phyloP scores from a whole-genome alignment of 2,329 filamentous ascomycete species.

The Thermothelomyces thermophilus region DNA sequence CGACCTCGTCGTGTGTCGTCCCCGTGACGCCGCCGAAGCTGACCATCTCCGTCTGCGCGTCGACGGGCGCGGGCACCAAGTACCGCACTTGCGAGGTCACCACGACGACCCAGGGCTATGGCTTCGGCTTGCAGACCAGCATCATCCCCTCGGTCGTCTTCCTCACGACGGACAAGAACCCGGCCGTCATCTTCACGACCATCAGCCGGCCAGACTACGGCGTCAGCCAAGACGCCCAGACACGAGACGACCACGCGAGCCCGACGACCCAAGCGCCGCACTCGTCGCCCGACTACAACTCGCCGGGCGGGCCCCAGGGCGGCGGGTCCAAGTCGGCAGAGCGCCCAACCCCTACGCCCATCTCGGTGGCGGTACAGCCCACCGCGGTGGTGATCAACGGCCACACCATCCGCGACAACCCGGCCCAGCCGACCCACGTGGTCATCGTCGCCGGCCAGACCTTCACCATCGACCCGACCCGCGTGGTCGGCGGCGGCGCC shows the following conservation, averaged over 20 bases:
- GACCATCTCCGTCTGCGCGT: slow-evolving; percentile 23
- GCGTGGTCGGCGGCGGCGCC: slow-evolving; percentile 39
- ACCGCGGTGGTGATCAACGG: slow-evolving; percentile 42
- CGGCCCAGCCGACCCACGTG: slow-evolving; percentile 34
- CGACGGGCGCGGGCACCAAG: slow-evolving; percentile 25
- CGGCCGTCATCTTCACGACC: slow-evolving; percentile 40
- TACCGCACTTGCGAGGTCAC: slow-evolving; percentile 29
- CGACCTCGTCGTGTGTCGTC: slow-evolving; percentile 34
- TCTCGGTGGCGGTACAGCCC: slow-evolving; percentile 40
- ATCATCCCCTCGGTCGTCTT: slow-evolving; percentile 32
- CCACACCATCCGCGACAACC: slow-evolving; percentile 37
- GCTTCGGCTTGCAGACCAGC: slow-evolving; percentile 14
- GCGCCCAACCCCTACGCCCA: slow-evolving; percentile 19
- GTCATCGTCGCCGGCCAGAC: slow-evolving; percentile 37
- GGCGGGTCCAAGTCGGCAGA: slow-evolving; percentile 1
- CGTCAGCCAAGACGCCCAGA: slow-evolving; percentile 21
- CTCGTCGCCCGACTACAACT: slow-evolving; percentile 17
- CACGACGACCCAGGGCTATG: slow-evolving; percentile 30
- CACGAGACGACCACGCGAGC: slow-evolving; percentile 19
- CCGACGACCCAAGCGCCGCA: not conserved
- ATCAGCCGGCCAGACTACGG: slow-evolving; percentile 36
- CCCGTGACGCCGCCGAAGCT: slow-evolving; percentile 11
- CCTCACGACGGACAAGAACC: slow-evolving; percentile 50
- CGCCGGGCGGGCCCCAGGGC: slow-evolving; percentile 1
- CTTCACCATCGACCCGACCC: slow-evolving; percentile 44